phyloP scores from a whole-genome alignment of 768 basidiomycete genomes.

The Boletus insuetus region DNA sequence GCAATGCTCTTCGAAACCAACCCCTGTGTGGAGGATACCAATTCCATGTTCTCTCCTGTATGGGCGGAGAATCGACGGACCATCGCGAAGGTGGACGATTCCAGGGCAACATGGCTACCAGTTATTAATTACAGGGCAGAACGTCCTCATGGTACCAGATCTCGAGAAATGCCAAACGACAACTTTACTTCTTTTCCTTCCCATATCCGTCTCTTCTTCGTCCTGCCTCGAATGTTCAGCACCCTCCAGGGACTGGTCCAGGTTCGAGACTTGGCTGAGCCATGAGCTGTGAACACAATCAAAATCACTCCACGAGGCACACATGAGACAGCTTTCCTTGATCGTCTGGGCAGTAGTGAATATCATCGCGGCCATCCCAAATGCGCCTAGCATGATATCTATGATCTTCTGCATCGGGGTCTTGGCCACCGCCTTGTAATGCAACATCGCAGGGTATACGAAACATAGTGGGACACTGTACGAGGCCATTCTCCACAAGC shows the following conservation, averaged over 20 bases:
- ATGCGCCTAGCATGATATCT: constrained; percentile 73
- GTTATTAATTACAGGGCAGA: constrained; percentile 10
- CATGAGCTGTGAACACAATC: constrained; percentile 50
- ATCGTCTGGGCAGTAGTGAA: constrained; percentile 85
- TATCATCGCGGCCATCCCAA: constrained; percentile 66
- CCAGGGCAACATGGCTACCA: constrained; percentile 15
- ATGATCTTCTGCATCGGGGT: constrained; percentile 61
- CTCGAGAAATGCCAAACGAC: constrained; percentile 1
- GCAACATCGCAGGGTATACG: constrained; percentile 91
- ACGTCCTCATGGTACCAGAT: constrained; percentile 11
- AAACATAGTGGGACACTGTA: constrained; percentile 88
- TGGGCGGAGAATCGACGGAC: constrained; percentile 20
- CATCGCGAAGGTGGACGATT: constrained; percentile 12
- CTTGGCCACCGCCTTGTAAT: constrained; percentile 80
- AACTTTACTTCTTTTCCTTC: constrained; percentile 3
- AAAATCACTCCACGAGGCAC: constrained; percentile 5
- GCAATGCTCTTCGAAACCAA: no score
- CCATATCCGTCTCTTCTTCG: neutral
- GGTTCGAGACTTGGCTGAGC: constrained; percentile 43
- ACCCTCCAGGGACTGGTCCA: constrained; percentile 36
- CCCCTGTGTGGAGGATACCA: neutral
- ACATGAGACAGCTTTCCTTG: constrained; percentile 38
- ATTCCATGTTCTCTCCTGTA: constrained; percentile 8
- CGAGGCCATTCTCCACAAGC: constrained; percentile 11
- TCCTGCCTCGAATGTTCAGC: constrained; percentile 17